These are phyloP conservation scores for Tardiomyces blankii DNA, from an alignment of 1,139 yeast species.

Conservation along the genomic window DNA sequence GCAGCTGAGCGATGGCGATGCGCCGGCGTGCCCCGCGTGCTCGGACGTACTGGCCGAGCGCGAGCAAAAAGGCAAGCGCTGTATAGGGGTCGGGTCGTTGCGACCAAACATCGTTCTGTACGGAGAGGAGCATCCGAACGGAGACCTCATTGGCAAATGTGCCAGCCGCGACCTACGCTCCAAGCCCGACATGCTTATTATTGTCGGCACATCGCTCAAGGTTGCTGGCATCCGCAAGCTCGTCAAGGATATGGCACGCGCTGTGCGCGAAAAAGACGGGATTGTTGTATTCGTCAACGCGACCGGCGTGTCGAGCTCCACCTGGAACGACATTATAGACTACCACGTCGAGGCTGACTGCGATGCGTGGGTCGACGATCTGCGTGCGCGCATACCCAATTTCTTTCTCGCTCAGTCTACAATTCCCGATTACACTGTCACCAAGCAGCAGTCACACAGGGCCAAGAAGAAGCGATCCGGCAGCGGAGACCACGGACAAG, in stretches of 20 bases:
- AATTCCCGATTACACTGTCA: constrained; percentile 1
- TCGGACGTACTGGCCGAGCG: constrained; percentile 41
- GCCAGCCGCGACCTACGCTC: constrained; percentile 41
- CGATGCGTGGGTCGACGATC: constrained; percentile 59
- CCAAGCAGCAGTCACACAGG: not conserved
- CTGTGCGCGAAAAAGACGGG: constrained; percentile 49
- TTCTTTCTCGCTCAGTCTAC: constrained; percentile 28
- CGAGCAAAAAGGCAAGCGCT: constrained; percentile 49
- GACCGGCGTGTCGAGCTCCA: constrained; percentile 32
- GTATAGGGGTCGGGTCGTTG: constrained; percentile 49
- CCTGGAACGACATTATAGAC: constrained; percentile 52
- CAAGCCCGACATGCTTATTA: constrained; percentile 53
- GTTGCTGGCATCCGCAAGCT: constrained; percentile 63
- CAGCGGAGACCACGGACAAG: not conserved
- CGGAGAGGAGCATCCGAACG: constrained; percentile 71
- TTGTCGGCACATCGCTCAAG: constrained; percentile 67
- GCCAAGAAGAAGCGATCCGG: not conserved
- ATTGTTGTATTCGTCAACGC: constrained; percentile 54
- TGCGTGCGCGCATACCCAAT: constrained; percentile 44
- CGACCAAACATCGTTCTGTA: constrained; percentile 69
- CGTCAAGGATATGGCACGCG: constrained; percentile 46
- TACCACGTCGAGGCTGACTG: constrained; percentile 73
- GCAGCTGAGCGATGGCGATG: constrained; percentile 38
- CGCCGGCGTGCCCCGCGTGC: constrained; percentile 59
- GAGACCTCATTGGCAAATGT: constrained; percentile 53